Conservation (phyloP, 2,329 filamentous ascomycete genomes). For the Aspergillus caelatus region DNA sequence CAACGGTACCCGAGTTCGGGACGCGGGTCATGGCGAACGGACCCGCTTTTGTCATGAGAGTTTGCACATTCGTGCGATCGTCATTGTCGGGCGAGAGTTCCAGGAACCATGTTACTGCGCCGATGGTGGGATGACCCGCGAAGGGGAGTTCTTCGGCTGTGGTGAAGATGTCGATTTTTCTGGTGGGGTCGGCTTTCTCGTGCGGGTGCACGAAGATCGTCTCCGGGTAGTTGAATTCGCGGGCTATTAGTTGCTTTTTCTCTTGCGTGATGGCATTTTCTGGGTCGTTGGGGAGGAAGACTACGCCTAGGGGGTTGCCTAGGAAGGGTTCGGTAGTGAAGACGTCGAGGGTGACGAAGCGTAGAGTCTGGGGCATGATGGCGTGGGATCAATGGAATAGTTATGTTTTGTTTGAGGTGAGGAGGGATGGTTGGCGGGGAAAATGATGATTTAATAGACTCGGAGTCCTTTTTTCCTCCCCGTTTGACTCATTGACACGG, state of each 20-base stretch:
- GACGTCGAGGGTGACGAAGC: slow-evolving; percentile 32
- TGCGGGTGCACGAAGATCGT: slow-evolving; percentile 55
- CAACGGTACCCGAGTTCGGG: not conserved
- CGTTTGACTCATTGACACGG: not conserved
- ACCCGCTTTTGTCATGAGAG: slow-evolving; percentile 60
- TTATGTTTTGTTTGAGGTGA: not conserved
- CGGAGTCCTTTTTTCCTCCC: too few species aligned
- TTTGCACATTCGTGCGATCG: slow-evolving; percentile 26
- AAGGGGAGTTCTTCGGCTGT: slow-evolving; percentile 56
- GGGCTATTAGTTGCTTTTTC: slow-evolving; percentile 57
- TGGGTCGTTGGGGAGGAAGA: slow-evolving; percentile 42
- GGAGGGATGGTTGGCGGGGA: not conserved
- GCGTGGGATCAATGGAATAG: too few species aligned
- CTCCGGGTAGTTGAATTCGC: slow-evolving; percentile 62
- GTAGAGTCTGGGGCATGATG: not conserved
- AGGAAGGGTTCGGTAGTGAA: slow-evolving; percentile 44
- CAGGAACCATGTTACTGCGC: slow-evolving; percentile 53
- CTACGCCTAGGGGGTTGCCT: slow-evolving; percentile 59
- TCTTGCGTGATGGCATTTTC: slow-evolving; percentile 40
- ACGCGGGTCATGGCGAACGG: slow-evolving; percentile 50
- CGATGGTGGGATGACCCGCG: slow-evolving; percentile 62
- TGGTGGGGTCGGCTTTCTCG: not conserved
- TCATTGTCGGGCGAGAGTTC: not conserved
- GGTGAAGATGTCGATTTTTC: slow-evolving; percentile 59
- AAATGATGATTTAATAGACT: not conserved